phyloP scores from a whole-genome alignment of 148 eudicot species.

The Persicaria tinctoria region DNA sequence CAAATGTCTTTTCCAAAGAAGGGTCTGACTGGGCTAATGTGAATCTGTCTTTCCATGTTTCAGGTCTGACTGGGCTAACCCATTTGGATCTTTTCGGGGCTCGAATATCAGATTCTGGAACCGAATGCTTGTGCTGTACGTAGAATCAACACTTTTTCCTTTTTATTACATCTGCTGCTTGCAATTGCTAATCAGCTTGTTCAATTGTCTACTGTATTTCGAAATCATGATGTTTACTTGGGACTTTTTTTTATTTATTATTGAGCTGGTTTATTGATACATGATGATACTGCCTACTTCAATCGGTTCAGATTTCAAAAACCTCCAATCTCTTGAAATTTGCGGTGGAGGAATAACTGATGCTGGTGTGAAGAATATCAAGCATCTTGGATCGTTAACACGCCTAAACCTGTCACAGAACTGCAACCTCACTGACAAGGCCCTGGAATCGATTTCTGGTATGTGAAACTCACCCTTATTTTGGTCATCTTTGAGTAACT shows the following conservation, averaged over 20 bases:
- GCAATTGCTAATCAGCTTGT: neutral
- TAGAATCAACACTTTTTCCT: neutral
- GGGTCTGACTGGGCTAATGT: neutral
- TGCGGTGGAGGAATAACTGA: conserved; percentile 93
- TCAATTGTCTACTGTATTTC: neutral
- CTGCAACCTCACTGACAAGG: conserved; percentile 62
- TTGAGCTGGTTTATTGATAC: neutral
- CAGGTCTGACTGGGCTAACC: conserved; percentile 85
- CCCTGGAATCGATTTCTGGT: conserved; percentile 81
- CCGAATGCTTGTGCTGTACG: conserved; percentile 15
- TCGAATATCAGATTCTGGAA: conserved; percentile 20
- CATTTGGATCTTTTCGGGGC: conserved; percentile 98
- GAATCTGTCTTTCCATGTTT: neutral
- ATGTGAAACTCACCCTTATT: conserved; percentile 7
- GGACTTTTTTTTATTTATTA: neutral
- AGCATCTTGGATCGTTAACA: conserved; percentile 65
- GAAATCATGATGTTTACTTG: neutral
- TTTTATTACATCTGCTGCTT: neutral
- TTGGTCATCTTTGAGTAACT: neutral
- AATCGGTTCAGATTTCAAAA: conserved; percentile 46
- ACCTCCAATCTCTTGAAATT: conserved; percentile 76
- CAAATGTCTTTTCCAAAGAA: no score
- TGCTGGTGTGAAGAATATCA: conserved; percentile 85
- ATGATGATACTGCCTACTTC: neutral
- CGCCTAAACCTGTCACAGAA: conserved; percentile 86